These are phyloP conservation scores for Lactarius psammicola DNA, from an alignment of 768 basidiomycete genomes.

Conservation along the genomic window DNA sequence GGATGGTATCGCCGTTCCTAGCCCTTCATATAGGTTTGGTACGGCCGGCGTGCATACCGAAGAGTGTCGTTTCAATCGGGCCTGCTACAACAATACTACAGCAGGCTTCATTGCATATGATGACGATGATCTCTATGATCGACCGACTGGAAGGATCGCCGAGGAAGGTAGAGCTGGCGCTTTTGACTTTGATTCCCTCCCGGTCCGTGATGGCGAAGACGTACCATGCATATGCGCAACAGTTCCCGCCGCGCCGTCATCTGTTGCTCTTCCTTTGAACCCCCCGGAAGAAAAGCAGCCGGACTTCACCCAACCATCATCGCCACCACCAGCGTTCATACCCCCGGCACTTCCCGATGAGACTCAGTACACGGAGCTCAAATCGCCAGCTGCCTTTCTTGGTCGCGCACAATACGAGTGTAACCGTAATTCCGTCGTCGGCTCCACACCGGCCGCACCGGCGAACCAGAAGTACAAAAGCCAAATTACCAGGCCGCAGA, in stretches of 20 bases:
- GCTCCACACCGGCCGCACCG: slow-evolving; percentile 9
- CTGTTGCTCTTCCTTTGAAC: slow-evolving; percentile 28
- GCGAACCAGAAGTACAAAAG: slow-evolving; percentile 22
- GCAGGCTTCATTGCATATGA: slow-evolving; percentile 38
- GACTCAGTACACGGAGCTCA: slow-evolving; percentile 7
- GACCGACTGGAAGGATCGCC: slow-evolving; percentile 12
- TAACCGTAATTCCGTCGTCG: slow-evolving; percentile 15
- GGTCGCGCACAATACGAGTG: slow-evolving; percentile 24
- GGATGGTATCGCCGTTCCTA: slow-evolving; percentile 22
- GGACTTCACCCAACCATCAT: neutral
- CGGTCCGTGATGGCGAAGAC: slow-evolving; percentile 29
- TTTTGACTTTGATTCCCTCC: slow-evolving; percentile 42
- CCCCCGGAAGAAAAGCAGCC: slow-evolving; percentile 13
- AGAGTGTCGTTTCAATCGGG: slow-evolving; percentile 29
- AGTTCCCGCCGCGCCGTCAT: slow-evolving; percentile 27
- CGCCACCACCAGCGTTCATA: neutral
- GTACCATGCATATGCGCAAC: slow-evolving; percentile 23
- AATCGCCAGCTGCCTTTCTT: slow-evolving; percentile 18
- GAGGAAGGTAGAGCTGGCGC: slow-evolving; percentile 28
- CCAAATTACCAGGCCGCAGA: slow-evolving; percentile 1
- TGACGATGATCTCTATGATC: slow-evolving; percentile 30
- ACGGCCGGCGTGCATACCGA: slow-evolving; percentile 22
- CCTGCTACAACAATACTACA: slow-evolving; percentile 30
- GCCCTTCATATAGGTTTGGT: slow-evolving; percentile 20
- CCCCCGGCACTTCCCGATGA: neutral